Base-by-base conservation (phyloP, 805 yeast species). In the Starmera caribaea region DNA sequence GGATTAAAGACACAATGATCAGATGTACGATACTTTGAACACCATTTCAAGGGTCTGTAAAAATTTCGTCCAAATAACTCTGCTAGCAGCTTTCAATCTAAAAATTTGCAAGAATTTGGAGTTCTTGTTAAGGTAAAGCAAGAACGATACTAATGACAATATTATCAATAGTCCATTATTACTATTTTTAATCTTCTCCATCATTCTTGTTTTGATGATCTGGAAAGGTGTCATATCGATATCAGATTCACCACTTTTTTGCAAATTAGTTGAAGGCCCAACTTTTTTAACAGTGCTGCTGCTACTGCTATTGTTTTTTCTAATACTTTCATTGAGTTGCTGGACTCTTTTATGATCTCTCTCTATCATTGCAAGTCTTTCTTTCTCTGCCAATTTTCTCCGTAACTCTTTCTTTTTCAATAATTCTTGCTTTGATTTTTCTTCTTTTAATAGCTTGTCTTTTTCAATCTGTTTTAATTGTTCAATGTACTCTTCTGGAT, bases 1-100 rank as follows among this genome's bases (percentile, higher is more conserved):
- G n/a, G n/a, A n/a, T n/a, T n/a, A n/a, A n/a, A n/a, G n/a, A n/a
- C n/a, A n/a, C n/a, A n/a, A n/a, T n/a, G 26, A 5, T 21, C 26
- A 54, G 34, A 54, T 45, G 40, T 54, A 54, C 2, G 58, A 50
- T 5, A 54, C 56, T 21, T 48, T 40, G 32, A 54, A 45, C 1
- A 56, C 58, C 58, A 54, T 54, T 31, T 45, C 38, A 1, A 47
- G 16, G 0, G 57, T 53, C 4, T 39, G 15, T 2, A 27, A 8
- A 3, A 48, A 5, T 21, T 47, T 51, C 1, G 16, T 39, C 54
- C 54, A 51, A 9, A 51, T 15, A 1, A 28, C 13, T 1, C 31
- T 29, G 1, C 45, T 10, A 15, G 21, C 12, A 15, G 39, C 38
- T 38, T 47, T 47, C 12, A 49, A 2, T 15, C 40, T 44, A 9